A percentile compares a stretch with the other conserved stretches of the same genome.
Conservation (phyloP, 2,329 filamentous ascomycete species). For the Xylariomycetidae sp. region DNA sequence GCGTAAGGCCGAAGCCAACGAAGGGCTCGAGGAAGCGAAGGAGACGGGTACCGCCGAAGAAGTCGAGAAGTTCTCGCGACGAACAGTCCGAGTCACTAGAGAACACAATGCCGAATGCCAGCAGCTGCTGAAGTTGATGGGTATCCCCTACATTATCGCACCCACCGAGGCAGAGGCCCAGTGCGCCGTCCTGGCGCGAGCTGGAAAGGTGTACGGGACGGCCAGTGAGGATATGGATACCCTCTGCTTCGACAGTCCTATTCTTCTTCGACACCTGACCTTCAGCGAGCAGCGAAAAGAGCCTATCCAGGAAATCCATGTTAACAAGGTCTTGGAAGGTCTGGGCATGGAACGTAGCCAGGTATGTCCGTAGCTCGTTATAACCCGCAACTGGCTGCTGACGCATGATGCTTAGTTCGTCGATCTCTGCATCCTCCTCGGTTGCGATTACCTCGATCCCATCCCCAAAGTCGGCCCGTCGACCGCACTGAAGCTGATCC, state of each 20-base stretch:
- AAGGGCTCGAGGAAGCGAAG: slow-evolving; percentile 89
- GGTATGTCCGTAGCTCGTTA: slow-evolving; percentile 40
- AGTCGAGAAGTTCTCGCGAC: slow-evolving; percentile 93
- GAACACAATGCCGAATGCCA: slow-evolving; percentile 97
- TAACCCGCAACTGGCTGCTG: slow-evolving; percentile 5
- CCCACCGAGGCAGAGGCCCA: slow-evolving; percentile 97
- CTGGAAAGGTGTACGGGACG: slow-evolving; percentile 93
- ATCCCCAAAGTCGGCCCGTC: slow-evolving; percentile 91
- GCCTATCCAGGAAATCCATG: slow-evolving; percentile 90
- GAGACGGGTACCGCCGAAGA: slow-evolving; percentile 95
- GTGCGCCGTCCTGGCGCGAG: slow-evolving; percentile 82
- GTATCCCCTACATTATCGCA: slow-evolving; percentile 88
- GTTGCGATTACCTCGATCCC: slow-evolving; percentile 96
- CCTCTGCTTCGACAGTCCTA: slow-evolving; percentile 87
- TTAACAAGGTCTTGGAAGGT: slow-evolving; percentile 82
- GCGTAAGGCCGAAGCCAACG: slow-evolving; percentile 87
- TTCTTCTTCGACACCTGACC: slow-evolving; percentile 86
- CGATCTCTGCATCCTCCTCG: slow-evolving; percentile 93
- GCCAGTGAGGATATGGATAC: slow-evolving; percentile 99
- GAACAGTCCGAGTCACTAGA: slow-evolving; percentile 89
- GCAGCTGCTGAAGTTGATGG: slow-evolving; percentile 87
- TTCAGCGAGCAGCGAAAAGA: slow-evolving; percentile 98
- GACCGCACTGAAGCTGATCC: slow-evolving; percentile 89
- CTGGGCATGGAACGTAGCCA: slow-evolving; percentile 83
- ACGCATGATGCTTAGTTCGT: slow-evolving; percentile 66